phyloP scores from a whole-genome alignment of 306 rosid species.

The Amphicarpaea edgeworthii region DNA sequence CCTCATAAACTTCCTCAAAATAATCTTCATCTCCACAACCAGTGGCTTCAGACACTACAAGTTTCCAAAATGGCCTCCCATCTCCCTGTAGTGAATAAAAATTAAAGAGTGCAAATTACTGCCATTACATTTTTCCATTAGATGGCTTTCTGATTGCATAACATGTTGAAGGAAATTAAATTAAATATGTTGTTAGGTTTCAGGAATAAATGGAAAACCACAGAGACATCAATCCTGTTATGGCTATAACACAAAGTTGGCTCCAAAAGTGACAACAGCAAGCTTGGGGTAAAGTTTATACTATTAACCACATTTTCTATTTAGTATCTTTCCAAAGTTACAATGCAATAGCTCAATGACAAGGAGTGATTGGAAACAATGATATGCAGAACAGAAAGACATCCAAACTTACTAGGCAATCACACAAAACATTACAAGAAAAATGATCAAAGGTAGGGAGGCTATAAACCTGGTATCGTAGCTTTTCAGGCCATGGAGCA shows the following conservation, averaged over 20 bases:
- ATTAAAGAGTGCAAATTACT: slow-evolving; percentile 20
- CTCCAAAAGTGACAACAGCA: slow-evolving; percentile 25
- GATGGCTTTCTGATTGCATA: neutral
- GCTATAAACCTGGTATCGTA: slow-evolving; percentile 80
- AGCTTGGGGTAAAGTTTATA: slow-evolving; percentile 19
- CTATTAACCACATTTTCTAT: neutral
- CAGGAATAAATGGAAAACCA: slow-evolving; percentile 21
- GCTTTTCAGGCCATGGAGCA: slow-evolving; percentile 88
- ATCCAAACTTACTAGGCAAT: slow-evolving; percentile 8
- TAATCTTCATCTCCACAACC: slow-evolving; percentile 76
- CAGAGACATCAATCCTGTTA: slow-evolving; percentile 10
- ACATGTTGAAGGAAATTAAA: slow-evolving; percentile 29
- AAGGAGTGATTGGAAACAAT: neutral
- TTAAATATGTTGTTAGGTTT: slow-evolving; percentile 11
- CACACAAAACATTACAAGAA: slow-evolving; percentile 21
- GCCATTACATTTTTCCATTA: slow-evolving; percentile 12
- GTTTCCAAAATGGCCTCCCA: slow-evolving; percentile 97
- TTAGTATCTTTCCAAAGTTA: neutral
- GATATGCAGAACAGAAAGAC: neutral
- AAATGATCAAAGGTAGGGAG: slow-evolving; percentile 23
- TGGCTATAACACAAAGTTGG: slow-evolving; percentile 24
- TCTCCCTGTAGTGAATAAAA: slow-evolving; percentile 72
- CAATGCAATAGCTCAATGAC: neutral
- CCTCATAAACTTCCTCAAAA: slow-evolving; percentile 95
- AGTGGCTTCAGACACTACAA: slow-evolving; percentile 93